Evolutionary conservation across 2,329 filamentous ascomycete genomes (phyloP).

Genomic region (Pseudogymnoascus sp.): DNA sequence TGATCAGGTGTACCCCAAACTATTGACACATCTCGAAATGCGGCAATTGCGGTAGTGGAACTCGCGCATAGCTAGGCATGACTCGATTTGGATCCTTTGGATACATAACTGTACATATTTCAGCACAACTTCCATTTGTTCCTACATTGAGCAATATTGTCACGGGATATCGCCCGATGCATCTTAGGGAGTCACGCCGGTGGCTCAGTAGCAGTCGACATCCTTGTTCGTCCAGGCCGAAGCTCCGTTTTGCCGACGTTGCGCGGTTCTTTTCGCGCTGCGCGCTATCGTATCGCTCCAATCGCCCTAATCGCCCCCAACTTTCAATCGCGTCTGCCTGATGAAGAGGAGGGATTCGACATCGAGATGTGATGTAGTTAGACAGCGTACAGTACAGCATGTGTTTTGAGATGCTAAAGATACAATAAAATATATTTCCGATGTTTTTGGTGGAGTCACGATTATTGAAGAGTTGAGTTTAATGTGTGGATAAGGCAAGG

Average conservation of each 20-base stretch:
- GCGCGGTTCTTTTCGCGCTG: constrained; percentile 3
- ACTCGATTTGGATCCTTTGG: background rate
- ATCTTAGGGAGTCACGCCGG: background rate
- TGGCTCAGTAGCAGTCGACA: background rate
- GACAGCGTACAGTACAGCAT: background rate
- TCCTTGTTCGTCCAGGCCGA: background rate
- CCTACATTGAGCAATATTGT: background rate
- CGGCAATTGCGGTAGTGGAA: background rate
- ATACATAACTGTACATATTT: constrained; percentile 4
- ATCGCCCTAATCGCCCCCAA: constrained; percentile 7
- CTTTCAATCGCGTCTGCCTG: background rate
- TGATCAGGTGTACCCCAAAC: background rate
- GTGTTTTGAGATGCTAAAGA: background rate
- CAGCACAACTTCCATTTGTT: background rate
- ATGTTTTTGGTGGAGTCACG: background rate
- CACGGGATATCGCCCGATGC: background rate
- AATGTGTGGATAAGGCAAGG: background rate
- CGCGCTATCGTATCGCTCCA: background rate
- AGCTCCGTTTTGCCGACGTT: constrained; percentile 8
- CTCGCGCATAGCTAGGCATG: background rate
- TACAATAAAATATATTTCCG: background rate
- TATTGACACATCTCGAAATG: constrained; percentile 1
- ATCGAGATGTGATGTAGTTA: background rate
- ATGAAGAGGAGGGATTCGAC: background rate
- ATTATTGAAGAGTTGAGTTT: background rate